Evolutionary conservation across 805 yeast species (phyloP).

Genomic region (Candida xiaguanensis): DNA sequence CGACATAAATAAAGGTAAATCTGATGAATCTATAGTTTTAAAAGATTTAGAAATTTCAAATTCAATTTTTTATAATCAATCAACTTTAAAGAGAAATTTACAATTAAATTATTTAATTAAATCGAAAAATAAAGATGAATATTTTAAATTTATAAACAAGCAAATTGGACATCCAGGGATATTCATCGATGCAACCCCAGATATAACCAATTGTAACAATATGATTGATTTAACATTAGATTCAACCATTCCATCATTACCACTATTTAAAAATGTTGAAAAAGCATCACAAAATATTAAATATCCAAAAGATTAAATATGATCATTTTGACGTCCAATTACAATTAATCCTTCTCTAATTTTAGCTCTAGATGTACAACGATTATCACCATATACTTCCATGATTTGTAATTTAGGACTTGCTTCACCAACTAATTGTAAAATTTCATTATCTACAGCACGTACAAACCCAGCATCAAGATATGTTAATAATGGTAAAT

Average conservation of each 20-base stretch:
- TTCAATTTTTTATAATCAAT: constrained; percentile 23
- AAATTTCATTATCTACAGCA: constrained; percentile 62
- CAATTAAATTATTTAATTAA: constrained; percentile 17
- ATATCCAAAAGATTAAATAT: constrained; percentile 39
- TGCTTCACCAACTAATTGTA: constrained; percentile 53
- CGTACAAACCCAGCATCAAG: constrained; percentile 81
- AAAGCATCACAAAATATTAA: constrained; percentile 47
- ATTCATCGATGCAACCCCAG: constrained; percentile 29
- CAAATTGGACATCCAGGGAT: constrained; percentile 36
- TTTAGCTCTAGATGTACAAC: constrained; percentile 55
- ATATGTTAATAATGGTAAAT: constrained; percentile 58
- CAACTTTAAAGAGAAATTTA: constrained; percentile 21
- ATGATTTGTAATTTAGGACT: constrained; percentile 63
- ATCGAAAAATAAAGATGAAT: constrained; percentile 16
- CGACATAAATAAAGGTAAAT: constrained; percentile 7
- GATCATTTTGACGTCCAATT: constrained; percentile 74
- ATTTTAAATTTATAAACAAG: constrained; percentile 15
- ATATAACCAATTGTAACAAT: constrained; percentile 25
- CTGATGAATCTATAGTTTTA: constrained; percentile 14
- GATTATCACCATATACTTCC: constrained; percentile 79
- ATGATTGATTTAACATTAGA: constrained; percentile 18
- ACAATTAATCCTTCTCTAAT: constrained; percentile 54
- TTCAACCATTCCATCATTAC: constrained; percentile 32
- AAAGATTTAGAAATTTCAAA: constrained; percentile 22
- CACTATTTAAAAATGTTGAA: constrained; percentile 62